Evolutionary conservation across 2,329 filamentous ascomycete species (phyloP), one percentile per base, ranked within the genome.

Genomic region (Byssothecium circinans): DNA sequence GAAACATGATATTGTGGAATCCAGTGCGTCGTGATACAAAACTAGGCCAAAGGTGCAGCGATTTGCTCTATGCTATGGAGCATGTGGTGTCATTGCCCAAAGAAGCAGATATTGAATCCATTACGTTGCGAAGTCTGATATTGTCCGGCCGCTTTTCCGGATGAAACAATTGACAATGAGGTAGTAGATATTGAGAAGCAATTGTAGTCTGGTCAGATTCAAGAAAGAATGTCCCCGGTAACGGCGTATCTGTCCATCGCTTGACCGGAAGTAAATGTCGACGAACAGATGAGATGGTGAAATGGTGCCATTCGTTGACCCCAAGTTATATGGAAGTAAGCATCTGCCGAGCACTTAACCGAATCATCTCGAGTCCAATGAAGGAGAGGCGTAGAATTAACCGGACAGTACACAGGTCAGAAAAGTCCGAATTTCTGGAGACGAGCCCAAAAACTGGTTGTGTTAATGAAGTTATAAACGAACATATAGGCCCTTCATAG

Each of bases 261-360:
- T 6, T 7, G 7, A 34, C 12, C 32, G 32, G 32, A n/a, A 34
- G 7, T 14, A 7, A 34, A 34, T 34, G 32, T 8, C 6, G 17
- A n/a, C 17, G 32, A 34, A 14, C 7, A 18, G 7, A n/a, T 6
- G 32, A 18, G 32, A 34, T 34, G 6, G 29, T n/a, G 38, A 14
- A 39, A 54, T 52, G 45, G 47, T 56, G 51, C 43, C 47, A 56
- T 54, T 45, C 20, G 41, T 22, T 32, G 40, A 46, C 19, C 30
- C 43, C 32, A 32, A 33, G 43, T 39, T 41, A 50, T 12, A 51
- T 56, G 48, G 36, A 57, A 19, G 50, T 55, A 60, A 60, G 53
- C 58, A 55, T 56, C 47, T 45, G 51, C 50, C 48, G 60, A 64
- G 57, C 54, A 46, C 56, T 62, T 59, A 64, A 40, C 58, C 60